These are phyloP conservation scores for Flaveria linearis DNA, from an alignment of 129 eudicot genomes.

Conservation along the genomic window DNA sequence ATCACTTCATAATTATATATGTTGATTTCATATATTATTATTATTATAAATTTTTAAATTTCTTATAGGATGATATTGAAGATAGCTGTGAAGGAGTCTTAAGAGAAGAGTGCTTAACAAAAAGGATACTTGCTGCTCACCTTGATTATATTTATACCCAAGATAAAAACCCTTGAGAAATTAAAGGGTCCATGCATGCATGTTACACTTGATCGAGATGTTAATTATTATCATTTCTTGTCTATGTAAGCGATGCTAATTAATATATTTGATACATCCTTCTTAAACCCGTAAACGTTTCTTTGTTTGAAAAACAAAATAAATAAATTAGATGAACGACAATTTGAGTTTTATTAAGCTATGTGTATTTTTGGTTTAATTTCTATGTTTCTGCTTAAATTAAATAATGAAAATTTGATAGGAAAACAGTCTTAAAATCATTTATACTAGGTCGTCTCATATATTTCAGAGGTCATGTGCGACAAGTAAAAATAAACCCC, in stretches of 20 bases:
- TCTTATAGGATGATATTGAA: conserved; percentile 26
- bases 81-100: conserved; percentile 25
- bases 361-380: too few relatives aligned
- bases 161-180: conserved; percentile 31
- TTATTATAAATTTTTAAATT: too few relatives aligned
- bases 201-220: neutral
- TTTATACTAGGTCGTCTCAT: too few relatives aligned
- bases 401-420: too few relatives aligned
- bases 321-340: too few relatives aligned
- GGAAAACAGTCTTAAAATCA: too few relatives aligned
- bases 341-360: too few relatives aligned
- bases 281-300: too few relatives aligned
- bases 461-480: too few relatives aligned
- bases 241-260: neutral
- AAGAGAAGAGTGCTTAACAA: conserved; percentile 27
- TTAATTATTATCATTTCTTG: conserved; percentile 6
- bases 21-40: neutral
- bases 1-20: neutral
- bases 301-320: too few relatives aligned
- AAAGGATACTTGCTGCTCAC: conserved; percentile 33
- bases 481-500: too few relatives aligned
- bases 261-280: neutral
- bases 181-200: neutral
- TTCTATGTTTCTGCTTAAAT: too few relatives aligned
- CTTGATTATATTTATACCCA: conserved; percentile 36